A percentile compares a stretch with the other conserved stretches of the same genome.
These are phyloP conservation scores for Barnettozyma sp. DNA, from an alignment of 805 yeast genomes.

Conservation along the genomic window DNA sequence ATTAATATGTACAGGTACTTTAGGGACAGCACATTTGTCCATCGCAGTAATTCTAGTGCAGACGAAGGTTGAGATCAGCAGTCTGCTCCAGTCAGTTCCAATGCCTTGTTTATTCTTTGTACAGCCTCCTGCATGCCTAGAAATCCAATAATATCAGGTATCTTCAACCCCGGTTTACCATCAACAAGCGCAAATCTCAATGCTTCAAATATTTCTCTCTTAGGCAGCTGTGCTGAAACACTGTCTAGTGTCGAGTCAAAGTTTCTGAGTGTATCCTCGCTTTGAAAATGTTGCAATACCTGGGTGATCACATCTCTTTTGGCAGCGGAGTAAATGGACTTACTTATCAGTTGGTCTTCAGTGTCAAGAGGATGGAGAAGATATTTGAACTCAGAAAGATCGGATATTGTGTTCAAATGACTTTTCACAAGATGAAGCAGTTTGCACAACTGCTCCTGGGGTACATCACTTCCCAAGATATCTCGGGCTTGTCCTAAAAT, in stretches of 20 bases:
- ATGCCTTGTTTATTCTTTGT: slow-evolving; percentile 24
- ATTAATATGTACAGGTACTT: too few relatives aligned
- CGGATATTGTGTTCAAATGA: slow-evolving; percentile 46
- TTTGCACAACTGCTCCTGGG: slow-evolving; percentile 29
- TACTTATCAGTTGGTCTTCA: too few relatives aligned
- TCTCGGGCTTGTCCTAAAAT: slow-evolving; percentile 30
- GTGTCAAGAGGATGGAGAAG: slow-evolving; percentile 33
- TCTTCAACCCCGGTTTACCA: slow-evolving; percentile 58
- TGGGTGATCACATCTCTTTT: too few relatives aligned
- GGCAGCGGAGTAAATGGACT: too few relatives aligned
- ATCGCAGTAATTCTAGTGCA: too few relatives aligned
- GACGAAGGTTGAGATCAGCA: too few relatives aligned
- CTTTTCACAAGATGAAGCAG: slow-evolving; percentile 41
- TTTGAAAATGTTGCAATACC: too few relatives aligned
- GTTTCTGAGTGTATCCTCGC: slow-evolving; percentile 2
- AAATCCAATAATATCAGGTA: slow-evolving; percentile 49
- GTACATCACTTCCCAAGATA: slow-evolving; percentile 16
- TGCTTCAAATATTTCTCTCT: slow-evolving; percentile 45
- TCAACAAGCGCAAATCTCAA: slow-evolving; percentile 68
- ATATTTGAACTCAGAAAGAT: slow-evolving; percentile 45
- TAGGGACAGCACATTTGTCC: too few relatives aligned
- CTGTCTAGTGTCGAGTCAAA: slow-evolving; percentile 6
- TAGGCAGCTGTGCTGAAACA: slow-evolving; percentile 20
- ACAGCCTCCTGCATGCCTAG: slow-evolving; percentile 40
- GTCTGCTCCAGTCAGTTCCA: too few relatives aligned